phyloP scores from a whole-genome alignment of 2,329 filamentous ascomycete species.

The Harringtonia aguacate region DNA sequence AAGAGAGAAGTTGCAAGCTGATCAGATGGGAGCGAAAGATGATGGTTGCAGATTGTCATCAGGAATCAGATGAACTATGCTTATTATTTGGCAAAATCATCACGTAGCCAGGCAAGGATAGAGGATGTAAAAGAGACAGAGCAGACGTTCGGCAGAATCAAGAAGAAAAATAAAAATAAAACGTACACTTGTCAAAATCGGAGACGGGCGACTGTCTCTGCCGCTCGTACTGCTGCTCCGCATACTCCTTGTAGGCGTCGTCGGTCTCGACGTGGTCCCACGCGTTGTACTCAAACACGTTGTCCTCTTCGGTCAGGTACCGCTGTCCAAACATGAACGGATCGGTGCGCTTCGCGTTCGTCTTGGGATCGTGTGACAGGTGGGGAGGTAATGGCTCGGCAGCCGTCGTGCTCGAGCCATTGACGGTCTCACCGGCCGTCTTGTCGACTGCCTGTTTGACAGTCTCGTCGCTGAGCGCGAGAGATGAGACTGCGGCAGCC shows the following conservation, averaged over 20 bases:
- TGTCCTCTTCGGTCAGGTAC: constrained; percentile 69
- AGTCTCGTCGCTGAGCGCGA: constrained; percentile 6
- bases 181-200: constrained; percentile 79
- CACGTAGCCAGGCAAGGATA: constrained; percentile 19
- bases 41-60: constrained; percentile 49
- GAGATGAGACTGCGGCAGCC: constrained; percentile 6
- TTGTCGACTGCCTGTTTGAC: not conserved
- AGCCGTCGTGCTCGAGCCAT: not conserved
- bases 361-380: constrained; percentile 55
- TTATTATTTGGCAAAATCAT: constrained; percentile 43
- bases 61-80: constrained; percentile 65
- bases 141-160: not conserved
- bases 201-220: constrained; percentile 81
- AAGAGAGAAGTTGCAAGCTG: constrained; percentile 12
- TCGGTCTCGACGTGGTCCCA: constrained; percentile 98
- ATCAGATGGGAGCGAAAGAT: constrained; percentile 71
- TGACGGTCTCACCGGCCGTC: not conserved
- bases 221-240: constrained; percentile 71
- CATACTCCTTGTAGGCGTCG: constrained; percentile 75
- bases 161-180: constrained; percentile 1
- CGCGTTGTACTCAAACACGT: constrained; percentile 95
- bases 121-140: too few species aligned
- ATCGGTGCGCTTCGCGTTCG: constrained; percentile 78
- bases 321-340: constrained; percentile 95
- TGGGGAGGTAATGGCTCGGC: not conserved